Evolutionary conservation across 2,329 filamentous ascomycete species (phyloP).

Genomic region (Paracorniculantispora psalliotae): DNA sequence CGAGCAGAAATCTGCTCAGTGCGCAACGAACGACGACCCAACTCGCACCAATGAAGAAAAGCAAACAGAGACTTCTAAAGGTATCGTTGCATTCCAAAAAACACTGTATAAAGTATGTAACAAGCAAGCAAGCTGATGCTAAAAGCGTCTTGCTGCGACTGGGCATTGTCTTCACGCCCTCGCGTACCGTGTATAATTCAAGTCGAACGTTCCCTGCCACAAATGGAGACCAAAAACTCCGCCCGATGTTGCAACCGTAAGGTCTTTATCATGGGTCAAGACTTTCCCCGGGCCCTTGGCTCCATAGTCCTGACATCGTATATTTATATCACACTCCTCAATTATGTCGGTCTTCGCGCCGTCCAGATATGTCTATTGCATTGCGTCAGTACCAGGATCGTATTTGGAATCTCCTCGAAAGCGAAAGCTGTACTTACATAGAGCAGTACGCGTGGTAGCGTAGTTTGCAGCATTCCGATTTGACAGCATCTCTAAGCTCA

Average conservation of each 20-base stretch:
- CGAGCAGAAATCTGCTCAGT: background rate
- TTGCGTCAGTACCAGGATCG: too few species aligned
- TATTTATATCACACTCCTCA: background rate
- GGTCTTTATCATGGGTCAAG: background rate
- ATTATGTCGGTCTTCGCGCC: conserved; percentile 22
- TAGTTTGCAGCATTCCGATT: conserved; percentile 63
- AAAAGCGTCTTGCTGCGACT: background rate
- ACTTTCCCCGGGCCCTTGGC: background rate
- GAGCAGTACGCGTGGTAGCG: conserved; percentile 69
- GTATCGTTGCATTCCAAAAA: background rate
- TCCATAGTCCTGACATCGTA: background rate
- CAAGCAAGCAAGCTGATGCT: background rate
- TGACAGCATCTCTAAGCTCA: conserved; percentile 57
- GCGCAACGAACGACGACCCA: background rate
- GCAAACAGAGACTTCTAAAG: background rate
- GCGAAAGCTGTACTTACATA: conserved; percentile 53
- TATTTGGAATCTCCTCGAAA: too few species aligned
- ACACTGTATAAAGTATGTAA: background rate
- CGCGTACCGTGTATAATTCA: background rate
- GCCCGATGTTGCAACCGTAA: background rate
- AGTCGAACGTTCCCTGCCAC: background rate
- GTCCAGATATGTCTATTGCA: conserved; percentile 33
- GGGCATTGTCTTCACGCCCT: background rate
- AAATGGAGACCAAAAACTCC: conserved; percentile 2
- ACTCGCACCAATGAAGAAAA: background rate